Evolutionary conservation across 192 early-diverging fungal species (phyloP).

Genomic region (Umbelopsis isabellina): DNA sequence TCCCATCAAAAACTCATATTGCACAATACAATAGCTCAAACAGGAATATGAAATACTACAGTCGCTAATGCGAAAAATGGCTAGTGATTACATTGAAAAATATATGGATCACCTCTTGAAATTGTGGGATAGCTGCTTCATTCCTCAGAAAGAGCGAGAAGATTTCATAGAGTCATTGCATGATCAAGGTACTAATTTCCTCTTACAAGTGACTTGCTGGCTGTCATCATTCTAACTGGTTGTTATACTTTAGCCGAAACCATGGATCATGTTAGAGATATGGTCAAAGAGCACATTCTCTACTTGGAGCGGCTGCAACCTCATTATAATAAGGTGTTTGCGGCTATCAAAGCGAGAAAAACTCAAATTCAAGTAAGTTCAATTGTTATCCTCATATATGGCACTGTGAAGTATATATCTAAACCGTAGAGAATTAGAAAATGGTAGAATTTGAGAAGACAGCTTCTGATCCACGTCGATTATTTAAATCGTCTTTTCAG

Average conservation of each 20-base stretch:
- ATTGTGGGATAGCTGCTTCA: conserved; percentile 51
- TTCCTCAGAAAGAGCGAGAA: conserved; percentile 45
- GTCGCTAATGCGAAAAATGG: conserved; percentile 24
- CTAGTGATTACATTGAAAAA: conserved; percentile 33
- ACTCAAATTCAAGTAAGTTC: conserved; percentile 49
- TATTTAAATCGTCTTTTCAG: conserved; percentile 76
- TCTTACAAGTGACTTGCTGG: neutral
- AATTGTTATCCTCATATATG: neutral
- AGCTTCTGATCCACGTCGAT: conserved; percentile 73
- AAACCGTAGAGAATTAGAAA: conserved; percentile 38
- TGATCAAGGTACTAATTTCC: conserved; percentile 34
- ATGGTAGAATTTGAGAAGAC: conserved; percentile 80
- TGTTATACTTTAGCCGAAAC: conserved; percentile 23
- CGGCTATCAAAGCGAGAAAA: conserved; percentile 49
- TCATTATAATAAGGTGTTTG: conserved; percentile 35
- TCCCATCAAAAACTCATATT: neutral
- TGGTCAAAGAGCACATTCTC: conserved; percentile 30
- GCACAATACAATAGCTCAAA: conserved; percentile 19
- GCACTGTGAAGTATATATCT: neutral
- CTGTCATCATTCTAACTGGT: neutral
- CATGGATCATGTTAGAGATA: conserved; percentile 37
- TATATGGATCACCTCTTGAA: conserved; percentile 28
- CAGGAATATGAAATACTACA: conserved; percentile 26
- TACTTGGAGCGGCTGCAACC: conserved; percentile 28
- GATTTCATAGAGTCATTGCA: conserved; percentile 42